phyloP scores from a whole-genome alignment of 176 grass and related monocot species.

The Rhipidocladum racemiflorum region DNA sequence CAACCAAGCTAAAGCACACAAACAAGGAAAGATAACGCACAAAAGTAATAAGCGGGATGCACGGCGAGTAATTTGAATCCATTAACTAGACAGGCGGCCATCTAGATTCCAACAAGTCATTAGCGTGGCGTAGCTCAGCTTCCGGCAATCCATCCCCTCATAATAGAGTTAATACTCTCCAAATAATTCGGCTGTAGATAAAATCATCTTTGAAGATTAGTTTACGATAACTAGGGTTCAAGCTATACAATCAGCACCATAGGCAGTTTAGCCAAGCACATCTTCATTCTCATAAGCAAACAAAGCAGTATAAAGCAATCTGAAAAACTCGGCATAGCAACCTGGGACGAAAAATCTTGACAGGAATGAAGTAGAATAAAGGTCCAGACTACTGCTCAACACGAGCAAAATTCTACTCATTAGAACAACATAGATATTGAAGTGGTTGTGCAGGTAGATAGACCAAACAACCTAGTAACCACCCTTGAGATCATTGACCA shows the following conservation, averaged over 20 bases:
- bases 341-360: constrained; percentile 23
- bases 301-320: constrained; percentile 19
- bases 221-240: not conserved
- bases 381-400: constrained; percentile 43
- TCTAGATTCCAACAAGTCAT: not conserved
- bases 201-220: not conserved
- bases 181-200: not conserved
- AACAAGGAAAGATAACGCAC: not conserved
- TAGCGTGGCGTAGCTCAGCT: no score
- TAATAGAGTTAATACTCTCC: no score
- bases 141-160: no score
- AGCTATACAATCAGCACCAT: not conserved
- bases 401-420: constrained; percentile 31
- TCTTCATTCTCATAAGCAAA: constrained; percentile 25
- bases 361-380: constrained; percentile 29
- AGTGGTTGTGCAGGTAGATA: constrained; percentile 11
- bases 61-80: not conserved
- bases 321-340: constrained; percentile 16
- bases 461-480: constrained; percentile 55
- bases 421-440: constrained; percentile 24
- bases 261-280: not conserved
- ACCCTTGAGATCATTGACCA: constrained; percentile 85
- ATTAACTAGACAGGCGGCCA: not conserved
- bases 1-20: not conserved
- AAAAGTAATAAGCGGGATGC: not conserved